Base-by-base conservation (phyloP, 2,329 filamentous ascomycete species). In the Didymella exigua region DNA sequence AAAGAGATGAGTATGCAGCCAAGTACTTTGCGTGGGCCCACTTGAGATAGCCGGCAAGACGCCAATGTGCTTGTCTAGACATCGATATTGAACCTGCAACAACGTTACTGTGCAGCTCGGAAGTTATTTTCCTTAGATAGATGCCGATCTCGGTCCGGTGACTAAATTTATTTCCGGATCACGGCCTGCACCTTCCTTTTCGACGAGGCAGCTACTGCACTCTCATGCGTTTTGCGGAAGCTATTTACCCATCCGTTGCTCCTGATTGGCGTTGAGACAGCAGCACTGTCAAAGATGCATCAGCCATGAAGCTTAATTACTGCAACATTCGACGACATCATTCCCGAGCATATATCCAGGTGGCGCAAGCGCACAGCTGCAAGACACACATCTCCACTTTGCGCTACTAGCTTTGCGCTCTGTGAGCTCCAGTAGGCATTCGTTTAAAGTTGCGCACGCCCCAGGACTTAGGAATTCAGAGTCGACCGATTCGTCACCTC, bases 301-400 rank as follows among this genome's bases (percentile, higher is more conserved):
- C 37, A 13, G 19, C 27, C 23, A 49, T 19, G 10, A 29, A 8
- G 19, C 18, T 27, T 45, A 19, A 13, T n/a, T 11, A 19, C 33
- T 29, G n/a, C 41, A 13, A n/a, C n/a, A 27, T 8, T 21, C 26
- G 37, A 21, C 26, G 13, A 26, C 18, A 9, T 8, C 11, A n/a
- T 1, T 1, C 9, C 34, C 45, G 38, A 40, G 46, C 30, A 36
- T 49, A 8, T 55, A 36, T 45, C 29, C 34, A 14, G 29, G 30
- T 36, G 37, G 29, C 42, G 36, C 36, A 46, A 34, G 49, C 36
- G 27, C 42, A 29, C 41, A 27, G 29, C 23, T 46, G 29, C 42
- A 23, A 33, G 41, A 49, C 29, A 14, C 23, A 23, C 52, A 19
- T 47, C 30, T 47, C 53, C 47, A 56, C 43, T 56, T 56, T 24